These are phyloP conservation scores for Entamoeba invadens DNA, from an alignment of 208 protist genomes.

Conservation along the genomic window DNA sequence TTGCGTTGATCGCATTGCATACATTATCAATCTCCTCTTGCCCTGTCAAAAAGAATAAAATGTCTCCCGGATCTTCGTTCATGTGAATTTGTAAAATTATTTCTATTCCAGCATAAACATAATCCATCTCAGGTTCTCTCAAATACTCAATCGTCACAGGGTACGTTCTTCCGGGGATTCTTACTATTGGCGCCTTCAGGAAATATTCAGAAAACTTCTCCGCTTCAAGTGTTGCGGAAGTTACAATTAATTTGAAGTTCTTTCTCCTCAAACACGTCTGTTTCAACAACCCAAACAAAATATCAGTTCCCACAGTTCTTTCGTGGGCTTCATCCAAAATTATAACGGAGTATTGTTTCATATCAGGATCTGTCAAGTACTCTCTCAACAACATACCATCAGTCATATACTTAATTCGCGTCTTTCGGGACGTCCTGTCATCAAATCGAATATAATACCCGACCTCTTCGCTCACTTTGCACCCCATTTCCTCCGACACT, in stretches of 20 bases:
- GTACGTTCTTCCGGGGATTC: slow-evolving; percentile 6
- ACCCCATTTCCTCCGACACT: slow-evolving; percentile 20
- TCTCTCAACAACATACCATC: slow-evolving; percentile 93
- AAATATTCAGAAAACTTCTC: slow-evolving; percentile 15
- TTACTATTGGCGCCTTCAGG: slow-evolving; percentile 1
- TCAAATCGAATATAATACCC: slow-evolving; percentile 96
- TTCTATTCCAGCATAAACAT: slow-evolving; percentile 4
- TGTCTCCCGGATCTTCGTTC: slow-evolving; percentile 9
- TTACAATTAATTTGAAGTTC: slow-evolving; percentile 17
- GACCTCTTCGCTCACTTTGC: slow-evolving; percentile 36
- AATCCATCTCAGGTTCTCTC: slow-evolving; percentile 5
- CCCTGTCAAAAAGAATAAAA: slow-evolving; percentile 29
- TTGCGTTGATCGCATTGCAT: not conserved
- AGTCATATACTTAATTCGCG: slow-evolving; percentile 85
- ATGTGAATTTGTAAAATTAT: slow-evolving; percentile 1
- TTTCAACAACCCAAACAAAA: slow-evolving; percentile 89
- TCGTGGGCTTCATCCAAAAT: slow-evolving; percentile 98
- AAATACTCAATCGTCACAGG: slow-evolving; percentile 24
- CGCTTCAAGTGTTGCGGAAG: slow-evolving; percentile 15
- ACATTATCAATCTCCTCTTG: slow-evolving; percentile 26
- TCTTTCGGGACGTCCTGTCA: slow-evolving; percentile 72
- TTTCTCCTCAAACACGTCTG: slow-evolving; percentile 21
- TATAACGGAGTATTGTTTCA: slow-evolving; percentile 74
- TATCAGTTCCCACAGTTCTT: slow-evolving; percentile 85
- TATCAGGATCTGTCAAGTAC: slow-evolving; percentile 65